Evolutionary conservation across 495 filamentous ascomycete genomes (phyloP).

Genomic region (Aspergillus ostianus): DNA sequence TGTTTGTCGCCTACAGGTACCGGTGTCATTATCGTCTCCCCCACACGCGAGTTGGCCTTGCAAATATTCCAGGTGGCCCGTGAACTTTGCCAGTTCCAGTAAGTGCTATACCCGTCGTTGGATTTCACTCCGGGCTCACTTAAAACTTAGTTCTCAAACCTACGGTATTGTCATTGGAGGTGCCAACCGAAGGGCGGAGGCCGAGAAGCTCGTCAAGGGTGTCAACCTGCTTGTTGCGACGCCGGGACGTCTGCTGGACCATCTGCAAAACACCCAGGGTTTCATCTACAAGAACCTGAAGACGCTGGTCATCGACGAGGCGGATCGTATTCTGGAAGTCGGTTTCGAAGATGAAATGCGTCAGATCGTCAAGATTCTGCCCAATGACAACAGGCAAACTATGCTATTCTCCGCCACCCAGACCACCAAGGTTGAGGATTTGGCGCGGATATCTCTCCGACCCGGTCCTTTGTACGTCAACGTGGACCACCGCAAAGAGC

Average conservation of each 20-base stretch:
- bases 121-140: slow-evolving; percentile 27
- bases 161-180: slow-evolving; percentile 96
- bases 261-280: slow-evolving; percentile 86
- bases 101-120: not conserved
- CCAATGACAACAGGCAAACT: slow-evolving; percentile 84
- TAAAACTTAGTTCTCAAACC: slow-evolving; percentile 76
- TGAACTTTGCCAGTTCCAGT: slow-evolving; percentile 56
- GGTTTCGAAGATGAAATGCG: slow-evolving; percentile 99
- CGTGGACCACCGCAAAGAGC: slow-evolving; percentile 75
- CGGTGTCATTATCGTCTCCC: slow-evolving; percentile 75
- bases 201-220: slow-evolving; percentile 89
- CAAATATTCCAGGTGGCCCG: slow-evolving; percentile 96
- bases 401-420: slow-evolving; percentile 98
- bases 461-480: slow-evolving; percentile 96
- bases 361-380: slow-evolving; percentile 94
- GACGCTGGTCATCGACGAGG: slow-evolving; percentile 79
- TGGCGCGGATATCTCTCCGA: slow-evolving; percentile 88
- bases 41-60: slow-evolving; percentile 77
- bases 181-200: slow-evolving; percentile 86
- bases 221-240: slow-evolving; percentile 94
- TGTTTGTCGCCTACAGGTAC: slow-evolving; percentile 50
- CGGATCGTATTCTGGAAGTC: slow-evolving; percentile 91
- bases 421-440: slow-evolving; percentile 96
- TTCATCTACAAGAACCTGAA: slow-evolving; percentile 94
- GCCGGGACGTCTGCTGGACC: slow-evolving; percentile 88